These are phyloP conservation scores for Penicillium cinerascens DNA, from an alignment of 495 filamentous ascomycete species.

Conservation along the genomic window DNA sequence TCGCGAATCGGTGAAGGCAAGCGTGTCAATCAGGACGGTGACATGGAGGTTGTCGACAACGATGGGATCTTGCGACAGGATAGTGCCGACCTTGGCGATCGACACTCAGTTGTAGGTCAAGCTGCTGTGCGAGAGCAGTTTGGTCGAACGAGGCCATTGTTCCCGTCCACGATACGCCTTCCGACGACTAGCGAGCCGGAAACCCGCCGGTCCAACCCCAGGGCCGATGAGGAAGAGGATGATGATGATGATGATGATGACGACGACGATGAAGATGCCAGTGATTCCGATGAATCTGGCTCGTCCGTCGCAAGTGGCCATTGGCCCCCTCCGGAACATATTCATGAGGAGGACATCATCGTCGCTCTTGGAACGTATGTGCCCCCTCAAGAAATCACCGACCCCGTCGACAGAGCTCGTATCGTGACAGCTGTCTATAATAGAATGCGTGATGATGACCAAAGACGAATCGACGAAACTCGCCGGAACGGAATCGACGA, in stretches of 20 bases:
- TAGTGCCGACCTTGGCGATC: constrained; percentile 46
- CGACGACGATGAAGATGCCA: constrained; percentile 29
- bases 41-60: constrained; percentile 57
- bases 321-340: constrained; percentile 42
- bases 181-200: constrained; percentile 11
- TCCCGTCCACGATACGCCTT: constrained; percentile 34
- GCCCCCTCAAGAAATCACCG: constrained; percentile 38
- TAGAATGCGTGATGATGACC: constrained; percentile 41
- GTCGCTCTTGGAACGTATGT: constrained; percentile 36
- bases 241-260: constrained; percentile 27
- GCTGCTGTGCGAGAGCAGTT: constrained; percentile 44
- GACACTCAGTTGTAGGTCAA: constrained; percentile 46
- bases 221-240: constrained; percentile 24
- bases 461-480: constrained; percentile 35
- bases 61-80: constrained; percentile 47
- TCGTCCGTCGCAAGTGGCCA: constrained; percentile 32
- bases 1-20: constrained; percentile 64
- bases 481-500: constrained; percentile 59
- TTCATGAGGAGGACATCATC: constrained; percentile 40
- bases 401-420: constrained; percentile 38
- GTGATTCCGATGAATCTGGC: constrained; percentile 23
- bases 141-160: constrained; percentile 36
- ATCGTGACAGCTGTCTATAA: constrained; percentile 39
- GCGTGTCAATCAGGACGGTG: constrained; percentile 51
- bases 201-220: constrained; percentile 4